Evolutionary conservation across 2,329 filamentous ascomycete genomes (phyloP).

Genomic region (Paracoccidioides brasiliensis): DNA sequence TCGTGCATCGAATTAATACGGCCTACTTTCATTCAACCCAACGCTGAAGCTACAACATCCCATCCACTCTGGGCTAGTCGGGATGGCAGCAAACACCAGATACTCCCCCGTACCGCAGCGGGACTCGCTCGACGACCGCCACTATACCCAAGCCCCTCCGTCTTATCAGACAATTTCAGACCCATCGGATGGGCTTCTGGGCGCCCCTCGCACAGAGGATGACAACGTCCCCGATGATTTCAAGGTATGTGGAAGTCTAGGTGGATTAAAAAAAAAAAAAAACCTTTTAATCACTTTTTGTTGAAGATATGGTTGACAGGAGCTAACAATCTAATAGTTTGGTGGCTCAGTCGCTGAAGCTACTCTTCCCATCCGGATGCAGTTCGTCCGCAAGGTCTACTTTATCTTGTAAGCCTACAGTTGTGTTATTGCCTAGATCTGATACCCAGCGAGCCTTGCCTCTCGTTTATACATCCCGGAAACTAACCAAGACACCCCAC

Average conservation of each 20-base stretch:
- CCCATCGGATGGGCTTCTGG: conserved; percentile 47
- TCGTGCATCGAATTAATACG: neutral
- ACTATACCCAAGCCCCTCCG: conserved; percentile 66
- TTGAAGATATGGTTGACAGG: neutral
- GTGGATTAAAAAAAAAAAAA: neutral
- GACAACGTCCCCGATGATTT: conserved; percentile 96
- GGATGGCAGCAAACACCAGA: conserved; percentile 64
- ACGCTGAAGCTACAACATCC: neutral
- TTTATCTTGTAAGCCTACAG: conserved; percentile 57
- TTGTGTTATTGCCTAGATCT: neutral
- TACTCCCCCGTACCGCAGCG: conserved; percentile 74
- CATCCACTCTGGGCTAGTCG: neutral
- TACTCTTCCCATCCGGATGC: conserved; percentile 89
- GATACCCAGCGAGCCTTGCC: neutral
- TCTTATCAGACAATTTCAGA: conserved; percentile 57
- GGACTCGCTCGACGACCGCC: conserved; percentile 65
- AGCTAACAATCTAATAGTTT: conserved; percentile 44
- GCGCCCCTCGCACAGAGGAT: conserved; percentile 57
- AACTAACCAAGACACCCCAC: neutral
- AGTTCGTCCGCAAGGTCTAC: conserved; percentile 96
- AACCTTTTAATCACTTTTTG: too few relatives aligned
- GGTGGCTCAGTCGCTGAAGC: conserved; percentile 87
- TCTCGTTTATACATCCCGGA: neutral
- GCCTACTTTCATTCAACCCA: neutral
- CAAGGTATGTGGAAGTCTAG: conserved; percentile 48